Percentiles rank a stretch among this genome's conserved stretches.
phyloP scores from a whole-genome alignment of 768 basidiomycete species.

The Kwoniella botswanensis region DNA sequence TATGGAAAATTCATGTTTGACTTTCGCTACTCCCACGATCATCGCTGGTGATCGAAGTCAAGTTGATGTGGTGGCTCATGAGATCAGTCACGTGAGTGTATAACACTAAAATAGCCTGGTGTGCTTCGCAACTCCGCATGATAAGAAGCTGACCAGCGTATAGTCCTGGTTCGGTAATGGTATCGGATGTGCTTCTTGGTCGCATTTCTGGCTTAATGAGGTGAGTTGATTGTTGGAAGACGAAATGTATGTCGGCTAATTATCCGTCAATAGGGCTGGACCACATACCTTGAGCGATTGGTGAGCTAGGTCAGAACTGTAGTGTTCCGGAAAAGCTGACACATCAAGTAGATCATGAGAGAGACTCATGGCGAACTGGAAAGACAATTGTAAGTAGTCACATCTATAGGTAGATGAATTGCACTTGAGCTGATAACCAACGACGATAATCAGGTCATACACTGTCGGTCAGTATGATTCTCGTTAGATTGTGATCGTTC shows the following conservation, averaged over 20 bases:
- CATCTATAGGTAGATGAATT: neutral
- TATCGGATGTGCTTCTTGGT: slow-evolving; percentile 58
- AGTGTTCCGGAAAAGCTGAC: slow-evolving; percentile 11
- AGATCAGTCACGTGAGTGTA: slow-evolving; percentile 65
- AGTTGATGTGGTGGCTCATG: slow-evolving; percentile 79
- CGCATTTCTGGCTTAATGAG: slow-evolving; percentile 60
- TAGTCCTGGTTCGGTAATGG: slow-evolving; percentile 93
- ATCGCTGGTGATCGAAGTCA: slow-evolving; percentile 83
- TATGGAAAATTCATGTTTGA: slow-evolving; percentile 84
- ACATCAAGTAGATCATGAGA: slow-evolving; percentile 62
- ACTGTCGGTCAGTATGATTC: slow-evolving; percentile 41
- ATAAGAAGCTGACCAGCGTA: slow-evolving; percentile 34
- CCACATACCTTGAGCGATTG: slow-evolving; percentile 87
- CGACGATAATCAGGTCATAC: slow-evolving; percentile 35
- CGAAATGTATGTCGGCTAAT: slow-evolving; percentile 11
- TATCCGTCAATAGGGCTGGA: slow-evolving; percentile 68
- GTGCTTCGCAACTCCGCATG: neutral
- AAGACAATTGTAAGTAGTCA: slow-evolving; percentile 66
- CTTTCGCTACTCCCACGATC: slow-evolving; percentile 86
- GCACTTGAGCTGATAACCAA: slow-evolving; percentile 7
- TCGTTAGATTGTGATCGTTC: neutral
- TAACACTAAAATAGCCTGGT: neutral
- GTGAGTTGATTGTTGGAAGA: slow-evolving; percentile 18
- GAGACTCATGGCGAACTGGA: slow-evolving; percentile 73
- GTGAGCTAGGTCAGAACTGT: slow-evolving; percentile 18